phyloP scores from a whole-genome alignment of 2,329 filamentous ascomycete species.

The Phaeophleospora eucalypticola region DNA sequence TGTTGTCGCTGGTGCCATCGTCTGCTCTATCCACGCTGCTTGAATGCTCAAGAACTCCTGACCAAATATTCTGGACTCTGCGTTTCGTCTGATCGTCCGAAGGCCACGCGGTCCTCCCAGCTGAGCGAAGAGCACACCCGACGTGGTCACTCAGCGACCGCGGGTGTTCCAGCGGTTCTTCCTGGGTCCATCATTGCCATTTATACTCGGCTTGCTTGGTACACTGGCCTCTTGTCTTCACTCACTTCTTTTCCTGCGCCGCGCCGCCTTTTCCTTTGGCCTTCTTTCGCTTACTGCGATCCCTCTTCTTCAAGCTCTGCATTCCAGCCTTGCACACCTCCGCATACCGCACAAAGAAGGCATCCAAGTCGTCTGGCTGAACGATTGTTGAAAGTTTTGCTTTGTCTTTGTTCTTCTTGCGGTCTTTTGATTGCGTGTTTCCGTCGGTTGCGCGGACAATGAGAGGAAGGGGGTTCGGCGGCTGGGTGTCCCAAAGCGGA shows the following conservation, averaged over 20 bases:
- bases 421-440: slow-evolving; percentile 44
- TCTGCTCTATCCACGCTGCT: too few species aligned
- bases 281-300: slow-evolving; percentile 79
- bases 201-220: too few species aligned
- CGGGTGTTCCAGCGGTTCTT: too few species aligned
- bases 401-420: slow-evolving; percentile 55
- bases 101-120: too few species aligned
- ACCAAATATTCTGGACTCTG: too few species aligned
- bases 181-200: too few species aligned
- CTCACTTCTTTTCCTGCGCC: not conserved
- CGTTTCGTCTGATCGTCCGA: too few species aligned
- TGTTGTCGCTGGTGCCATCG: too few species aligned
- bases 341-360: slow-evolving; percentile 79
- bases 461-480: slow-evolving; percentile 61
- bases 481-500: slow-evolving; percentile 58
- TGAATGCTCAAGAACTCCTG: too few species aligned
- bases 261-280: slow-evolving; percentile 60
- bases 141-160: too few species aligned
- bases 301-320: slow-evolving; percentile 84
- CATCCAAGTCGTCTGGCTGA: slow-evolving; percentile 67
- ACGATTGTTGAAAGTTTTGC: slow-evolving; percentile 82
- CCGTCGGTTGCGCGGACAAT: slow-evolving; percentile 83
- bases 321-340: slow-evolving; percentile 89
- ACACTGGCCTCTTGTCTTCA: too few species aligned
- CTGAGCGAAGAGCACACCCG: too few species aligned